phyloP scores from a whole-genome alignment of 2,329 filamentous ascomycete genomes.

The Cladorrhinum sp. region DNA sequence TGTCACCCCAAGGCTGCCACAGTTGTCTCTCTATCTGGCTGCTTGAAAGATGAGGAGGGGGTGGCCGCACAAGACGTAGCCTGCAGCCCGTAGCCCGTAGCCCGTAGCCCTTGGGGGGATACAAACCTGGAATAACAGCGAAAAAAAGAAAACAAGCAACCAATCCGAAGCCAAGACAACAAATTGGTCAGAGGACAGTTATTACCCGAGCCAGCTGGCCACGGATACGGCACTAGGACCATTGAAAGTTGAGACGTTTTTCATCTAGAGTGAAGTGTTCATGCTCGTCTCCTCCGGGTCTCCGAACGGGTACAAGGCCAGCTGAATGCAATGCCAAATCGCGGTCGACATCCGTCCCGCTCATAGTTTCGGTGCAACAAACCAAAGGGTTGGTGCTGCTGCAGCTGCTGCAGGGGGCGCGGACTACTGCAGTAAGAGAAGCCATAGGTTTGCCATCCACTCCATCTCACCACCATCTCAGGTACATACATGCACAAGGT shows the following conservation, averaged over 20 bases:
- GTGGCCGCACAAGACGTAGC: background rate
- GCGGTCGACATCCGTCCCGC: background rate
- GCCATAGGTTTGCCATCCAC: no score
- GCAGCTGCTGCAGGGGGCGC: background rate
- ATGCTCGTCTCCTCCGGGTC: background rate
- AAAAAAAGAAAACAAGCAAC: slow-evolving; percentile 8
- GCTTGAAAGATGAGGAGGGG: slow-evolving; percentile 4
- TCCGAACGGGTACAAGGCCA: slow-evolving; percentile 1
- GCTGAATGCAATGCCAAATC: background rate
- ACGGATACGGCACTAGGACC: background rate
- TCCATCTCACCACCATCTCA: no score
- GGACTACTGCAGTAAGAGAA: background rate
- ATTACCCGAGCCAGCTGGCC: background rate
- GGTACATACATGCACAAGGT: no score
- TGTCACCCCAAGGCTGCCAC: slow-evolving; percentile 11
- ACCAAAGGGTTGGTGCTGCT: background rate
- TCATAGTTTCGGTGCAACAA: background rate
- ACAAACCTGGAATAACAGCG: background rate
- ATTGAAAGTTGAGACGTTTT: background rate
- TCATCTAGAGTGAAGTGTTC: background rate
- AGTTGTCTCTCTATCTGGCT: slow-evolving; percentile 4
- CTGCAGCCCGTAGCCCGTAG: slow-evolving; percentile 5
- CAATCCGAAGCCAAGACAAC: background rate
- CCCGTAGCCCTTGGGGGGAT: background rate
- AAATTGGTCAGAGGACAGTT: background rate